Evolutionary conservation across 2,329 filamentous ascomycete species (phyloP), one percentile per base, ranked within the genome.

Genomic region (Apiospora arundinis): DNA sequence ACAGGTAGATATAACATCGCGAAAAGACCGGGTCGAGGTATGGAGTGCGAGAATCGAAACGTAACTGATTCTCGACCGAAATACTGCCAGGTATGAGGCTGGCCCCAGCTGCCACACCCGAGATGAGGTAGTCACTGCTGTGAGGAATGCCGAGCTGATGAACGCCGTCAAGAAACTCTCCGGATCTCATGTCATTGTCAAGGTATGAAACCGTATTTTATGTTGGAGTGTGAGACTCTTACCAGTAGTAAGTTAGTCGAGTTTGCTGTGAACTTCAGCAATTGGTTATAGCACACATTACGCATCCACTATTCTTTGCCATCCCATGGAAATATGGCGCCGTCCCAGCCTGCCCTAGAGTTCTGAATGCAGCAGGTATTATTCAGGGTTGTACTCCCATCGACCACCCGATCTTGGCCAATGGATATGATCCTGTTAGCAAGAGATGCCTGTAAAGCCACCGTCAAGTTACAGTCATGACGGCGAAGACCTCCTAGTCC

Each of bases 331-430:
- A 32, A 32, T 3, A 32, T 32, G 32, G 6, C 32, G 32, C 32
- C 80, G 60, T 85, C 81, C 68, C 82, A 85, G 70, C 84, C 82
- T 18, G 77, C 78, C 12, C 76, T 78, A 16, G 81, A 78, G 8
- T 83, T 83, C 25, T 83, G 77, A 37, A 79, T 81, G 77, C 82
- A 84, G 67, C 82, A 82, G 75, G 85, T 78, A 21, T 83, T 83
- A 70, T 85, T 85, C 69, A 83, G 73, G 25, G 82, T 76, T 0
- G 80, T 83, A 32, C 82, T 81, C 8, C 83, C 83, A 2, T 83
- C 83, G 2, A 85, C 77, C 5, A 77, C 82, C 49, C 77, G 80
- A 1, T 82, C 83, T 44, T 81, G 80, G n/a, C 75, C 76, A 71
- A 82, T 81, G 3, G 74, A 72, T 12, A 83, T 80, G 8, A 78